Evolutionary conservation across 495 filamentous ascomycete genomes (phyloP), one percentile per base, ranked within the genome.

Genomic region (Schizothecium vesticola): DNA sequence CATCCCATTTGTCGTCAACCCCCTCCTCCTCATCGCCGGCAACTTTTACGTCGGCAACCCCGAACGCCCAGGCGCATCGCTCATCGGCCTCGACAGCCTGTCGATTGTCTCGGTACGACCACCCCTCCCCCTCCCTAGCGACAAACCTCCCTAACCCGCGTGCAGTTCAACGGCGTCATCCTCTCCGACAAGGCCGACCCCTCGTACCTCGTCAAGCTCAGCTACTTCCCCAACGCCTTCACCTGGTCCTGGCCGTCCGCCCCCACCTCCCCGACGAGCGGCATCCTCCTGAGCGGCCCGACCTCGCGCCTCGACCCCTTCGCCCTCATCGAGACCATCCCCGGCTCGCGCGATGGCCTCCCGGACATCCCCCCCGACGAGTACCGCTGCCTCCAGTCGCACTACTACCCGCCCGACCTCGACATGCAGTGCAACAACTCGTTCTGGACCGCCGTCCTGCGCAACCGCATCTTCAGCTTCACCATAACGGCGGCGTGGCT

Each of bases 161-260:
- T 11, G 11, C 43, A 64, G 62, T 56, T 64, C 62, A 56, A 64
- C 62, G 33, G 62, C 62, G 74, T 64, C 62, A 56, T 64, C 62
- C 62, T 36, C 22, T 64, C 62, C 4, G 5, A 16, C 23, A 59
- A 19, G 2, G 1, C 7, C 31, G 5, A 10, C 23, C 31, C 16
- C 62, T 11, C 7, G 21, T 64, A 64, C 62, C 33, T 55, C 33
- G 43, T 64, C 62, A 22, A 56, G 13, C 12, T 64, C 31, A 25
- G 23, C n/a, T 26, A 16, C 62, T 64, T 64, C 62, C 62, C 31
- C 31, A 64, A 56, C 43, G 62, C 62, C 62, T 55, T 64, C 43
- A 64, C 62, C 33, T 64, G 23, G n/a, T 64, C 62, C n/a, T 64
- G 29, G 24, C 62, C 62, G 1, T 66, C 67, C 56, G 68, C 28